Evolutionary conservation across 2,329 filamentous ascomycete species (phyloP), one percentile per base, ranked within the genome.

Genomic region (Dothidotthia symphoricarpi): DNA sequence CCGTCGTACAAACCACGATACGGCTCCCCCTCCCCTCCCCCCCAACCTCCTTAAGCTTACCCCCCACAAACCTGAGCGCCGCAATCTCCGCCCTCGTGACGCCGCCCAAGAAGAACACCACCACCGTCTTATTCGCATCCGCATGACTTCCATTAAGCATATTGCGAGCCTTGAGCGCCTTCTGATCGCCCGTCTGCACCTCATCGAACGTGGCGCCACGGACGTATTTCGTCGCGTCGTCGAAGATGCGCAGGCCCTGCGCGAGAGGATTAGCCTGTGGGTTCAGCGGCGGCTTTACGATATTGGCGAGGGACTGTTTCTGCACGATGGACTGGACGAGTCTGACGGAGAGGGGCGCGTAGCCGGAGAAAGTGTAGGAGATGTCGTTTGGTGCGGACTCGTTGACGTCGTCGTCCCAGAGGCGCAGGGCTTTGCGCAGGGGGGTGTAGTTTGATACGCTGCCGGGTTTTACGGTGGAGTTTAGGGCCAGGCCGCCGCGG

Each of bases 61-160:
- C 82, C 8, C 86, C 88, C 52, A 98, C 85, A 63, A 95, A 97
- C 37, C 94, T 78, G 61, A 98, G 65, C 14, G 94, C 93, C 27
- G 94, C 89, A 63, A 98, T 91, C 69, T 98, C 93, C 0, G 93
- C 91, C 61, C 94, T 95, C 0, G 89, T 96, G 38, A 98, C 86
- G 2, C 93, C 94, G n/a, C 93, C 93, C 13, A 98, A 73, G 68
- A 97, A 97, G 53, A 97, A 95, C n/a, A 98, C 83, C 59, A 96
- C 87, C 1, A 95, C 85, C 0, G 86, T 91, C 73, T 95, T 95
- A 14, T 79, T 78, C 16, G 36, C 53, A 38, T 65, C 63, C 6
- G 50, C 53, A 13, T 61, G 54, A 32, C 75, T 81, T 0, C 89
- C 88, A 31, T 88, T 87, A 26, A 98, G 73, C 16, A 94, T 78